phyloP scores from a whole-genome alignment of 2,329 filamentous ascomycete species.

The Thelonectria blattea region DNA sequence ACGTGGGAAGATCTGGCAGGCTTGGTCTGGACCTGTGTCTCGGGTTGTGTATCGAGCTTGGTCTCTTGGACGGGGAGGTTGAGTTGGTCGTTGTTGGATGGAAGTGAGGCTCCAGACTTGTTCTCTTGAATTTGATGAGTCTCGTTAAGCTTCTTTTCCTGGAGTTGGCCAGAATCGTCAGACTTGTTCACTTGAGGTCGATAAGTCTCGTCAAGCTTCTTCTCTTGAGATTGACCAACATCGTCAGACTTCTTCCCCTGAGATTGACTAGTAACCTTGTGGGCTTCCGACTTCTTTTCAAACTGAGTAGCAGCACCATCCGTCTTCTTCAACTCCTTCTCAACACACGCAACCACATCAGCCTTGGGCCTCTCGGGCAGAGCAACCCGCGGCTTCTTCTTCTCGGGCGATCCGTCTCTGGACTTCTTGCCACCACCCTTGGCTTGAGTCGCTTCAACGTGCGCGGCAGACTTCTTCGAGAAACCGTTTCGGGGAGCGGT shows the following conservation, averaged over 20 bases:
- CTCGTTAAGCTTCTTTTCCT: not conserved
- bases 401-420: not conserved
- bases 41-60: not conserved
- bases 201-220: not conserved
- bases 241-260: too few species aligned
- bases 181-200: not conserved
- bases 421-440: not conserved
- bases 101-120: not conserved
- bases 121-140: too few species aligned
- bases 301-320: too few species aligned
- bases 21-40: not conserved
- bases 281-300: too few species aligned
- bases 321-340: too few species aligned
- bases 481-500: not conserved
- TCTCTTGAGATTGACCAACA: not conserved
- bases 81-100: not conserved
- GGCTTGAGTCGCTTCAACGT: not conserved
- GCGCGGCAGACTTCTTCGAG: conserved; percentile 1
- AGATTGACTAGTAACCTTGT: not conserved
- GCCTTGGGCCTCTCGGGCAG: too few species aligned
- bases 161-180: not conserved
- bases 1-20: conserved; percentile 2
- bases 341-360: too few species aligned
- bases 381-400: not conserved
- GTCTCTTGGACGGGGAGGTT: not conserved